Base-by-base conservation (phyloP, 352 stramenopile species). In the Pythium aquatile region DNA sequence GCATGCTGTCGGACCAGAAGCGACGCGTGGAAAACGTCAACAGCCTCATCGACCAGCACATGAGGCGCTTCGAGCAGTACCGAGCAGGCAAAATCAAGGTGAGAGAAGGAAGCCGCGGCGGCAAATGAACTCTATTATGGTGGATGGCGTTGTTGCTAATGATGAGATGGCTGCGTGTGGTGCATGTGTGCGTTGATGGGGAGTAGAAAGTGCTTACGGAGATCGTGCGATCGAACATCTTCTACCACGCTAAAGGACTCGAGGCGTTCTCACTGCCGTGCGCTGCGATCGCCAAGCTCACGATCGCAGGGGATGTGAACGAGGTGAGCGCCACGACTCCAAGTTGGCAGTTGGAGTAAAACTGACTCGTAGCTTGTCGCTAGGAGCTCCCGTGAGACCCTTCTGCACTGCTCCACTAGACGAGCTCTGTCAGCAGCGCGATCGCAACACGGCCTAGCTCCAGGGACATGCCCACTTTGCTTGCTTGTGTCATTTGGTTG, bases 21-120 rank as follows among this genome's bases (percentile, higher is more conserved):
- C 84, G 86, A 8, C 84, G 86, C 16, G 85, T 93, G 1, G 86
- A 95, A 53, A 95, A 95, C 54, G 84, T 90, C 13, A 93, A 91
- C 37, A 46, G 63, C 7, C 69, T 95, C 20, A 76, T 95, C 14
- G 80, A 92, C 6, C 73, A 67, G n/a, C 84, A 95, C 66, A 81
- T 88, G 68, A 74, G 78, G 46, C 79, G 79, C 51, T 95, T 93
- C 59, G 84, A 92, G 17, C 69, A 77, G 28, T 93, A 81, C 40
- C 83, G 86, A 2, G 78, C 85, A 17, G 28, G 72, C n/a, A 91
- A 93, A 61, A 85, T 93, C 70, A 92, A 93, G 80, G 86, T 91
- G 30, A 33, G 54, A 58, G 24, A 24, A 42, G 35, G 3, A 24
- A 24, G 9, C 9, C 1, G 11, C 20, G 9, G 39, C 39, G 24